Evolutionary conservation across 2,329 filamentous ascomycete species (phyloP).

Genomic region (Calonectria henricotiae): DNA sequence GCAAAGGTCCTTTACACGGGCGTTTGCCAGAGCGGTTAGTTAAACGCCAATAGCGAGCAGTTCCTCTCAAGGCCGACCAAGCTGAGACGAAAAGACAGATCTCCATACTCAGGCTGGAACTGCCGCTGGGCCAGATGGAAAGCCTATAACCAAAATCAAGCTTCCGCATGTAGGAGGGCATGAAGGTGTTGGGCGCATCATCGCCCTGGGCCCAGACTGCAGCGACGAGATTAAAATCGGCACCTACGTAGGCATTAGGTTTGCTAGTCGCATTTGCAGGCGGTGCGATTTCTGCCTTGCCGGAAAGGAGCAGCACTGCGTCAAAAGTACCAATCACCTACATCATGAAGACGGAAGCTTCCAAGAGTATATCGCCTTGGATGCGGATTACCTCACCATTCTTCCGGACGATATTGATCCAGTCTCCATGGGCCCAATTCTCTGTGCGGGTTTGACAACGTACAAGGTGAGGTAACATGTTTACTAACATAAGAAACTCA

Average conservation of each 20-base stretch:
- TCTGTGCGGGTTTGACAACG: slow-evolving; percentile 1
- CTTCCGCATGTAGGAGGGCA: not conserved
- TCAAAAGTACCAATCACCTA: slow-evolving; percentile 1
- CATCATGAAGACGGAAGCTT: slow-evolving; percentile 4
- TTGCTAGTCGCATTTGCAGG: not conserved
- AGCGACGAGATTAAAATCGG: not conserved
- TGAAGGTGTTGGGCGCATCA: not conserved
- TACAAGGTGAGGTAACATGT: not conserved
- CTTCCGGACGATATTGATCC: not conserved
- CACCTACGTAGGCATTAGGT: not conserved
- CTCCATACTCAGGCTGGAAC: not conserved
- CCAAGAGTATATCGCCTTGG: not conserved
- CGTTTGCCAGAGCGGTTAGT: not conserved
- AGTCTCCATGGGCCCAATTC: not conserved
- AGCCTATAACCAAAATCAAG: not conserved
- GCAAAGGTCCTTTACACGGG: not conserved
- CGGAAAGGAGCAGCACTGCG: not conserved
- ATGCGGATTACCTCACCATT: slow-evolving; percentile 1
- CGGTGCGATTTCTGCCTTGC: not conserved
- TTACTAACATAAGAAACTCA: not conserved
- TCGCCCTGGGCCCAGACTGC: not conserved
- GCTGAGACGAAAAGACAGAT: not conserved
- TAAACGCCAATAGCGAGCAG: not conserved
- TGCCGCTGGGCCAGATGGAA: not conserved
- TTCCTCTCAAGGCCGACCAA: no score